A percentile compares a stretch with the other conserved stretches of the same genome.
These are phyloP conservation scores for Mycosphaerella sp. DNA, from an alignment of 2,329 filamentous ascomycete genomes.

Conservation along the genomic window DNA sequence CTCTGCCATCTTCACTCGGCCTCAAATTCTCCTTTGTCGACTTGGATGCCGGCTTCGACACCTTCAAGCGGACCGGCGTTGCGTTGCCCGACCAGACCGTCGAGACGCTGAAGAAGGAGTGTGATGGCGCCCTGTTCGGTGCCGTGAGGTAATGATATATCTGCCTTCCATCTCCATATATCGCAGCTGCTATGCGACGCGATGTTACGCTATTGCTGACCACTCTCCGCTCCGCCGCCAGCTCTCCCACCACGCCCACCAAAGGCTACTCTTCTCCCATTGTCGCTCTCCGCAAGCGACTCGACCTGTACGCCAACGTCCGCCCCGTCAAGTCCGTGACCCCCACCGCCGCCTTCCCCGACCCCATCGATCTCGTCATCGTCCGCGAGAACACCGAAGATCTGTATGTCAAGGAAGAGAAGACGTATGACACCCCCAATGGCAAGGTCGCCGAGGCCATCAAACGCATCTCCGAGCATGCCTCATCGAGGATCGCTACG, in stretches of 20 bases:
- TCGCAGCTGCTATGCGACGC: too few relatives aligned
- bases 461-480: constrained; percentile 88
- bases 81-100: constrained; percentile 89
- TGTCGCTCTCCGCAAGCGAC: constrained; percentile 88
- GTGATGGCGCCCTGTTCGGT: constrained; percentile 92
- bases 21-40: constrained; percentile 92
- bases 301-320: constrained; percentile 95
- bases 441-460: constrained; percentile 90
- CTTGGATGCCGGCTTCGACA: constrained; percentile 87
- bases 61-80: constrained; percentile 81
- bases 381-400: constrained; percentile 99
- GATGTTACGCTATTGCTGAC: too few relatives aligned
- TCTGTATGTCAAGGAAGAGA: constrained; percentile 95
- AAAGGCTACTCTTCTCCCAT: constrained; percentile 96
- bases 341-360: constrained; percentile 53
- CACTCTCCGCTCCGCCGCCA: too few relatives aligned
- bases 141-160: constrained; percentile 64
- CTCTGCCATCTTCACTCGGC: constrained; percentile 80
- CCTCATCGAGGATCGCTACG: constrained; percentile 75
- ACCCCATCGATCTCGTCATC: constrained; percentile 84
- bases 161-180: too few relatives aligned
- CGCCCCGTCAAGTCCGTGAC: constrained; percentile 81
- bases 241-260: constrained; percentile 80
- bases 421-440: constrained; percentile 65
- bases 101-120: constrained; percentile 79